Evolutionary conservation across 176 grass and related monocot species (phyloP).

Genomic region (Lolium rigidum): DNA sequence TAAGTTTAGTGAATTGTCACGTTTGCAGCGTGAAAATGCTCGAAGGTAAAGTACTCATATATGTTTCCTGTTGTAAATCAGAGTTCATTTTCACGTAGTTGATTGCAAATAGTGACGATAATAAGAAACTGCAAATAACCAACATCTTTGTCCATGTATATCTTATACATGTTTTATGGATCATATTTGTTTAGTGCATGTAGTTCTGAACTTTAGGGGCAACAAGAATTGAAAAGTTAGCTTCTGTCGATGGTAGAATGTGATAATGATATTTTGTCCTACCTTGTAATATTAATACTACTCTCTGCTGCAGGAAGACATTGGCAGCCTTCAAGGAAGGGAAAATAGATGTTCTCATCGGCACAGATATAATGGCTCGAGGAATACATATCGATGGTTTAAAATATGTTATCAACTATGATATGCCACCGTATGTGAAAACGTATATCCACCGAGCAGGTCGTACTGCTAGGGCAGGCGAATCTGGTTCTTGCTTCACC

Average conservation of each 20-base stretch:
- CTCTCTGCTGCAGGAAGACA: constrained; percentile 66
- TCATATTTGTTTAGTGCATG: constrained; percentile 6
- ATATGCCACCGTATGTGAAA: constrained; percentile 87
- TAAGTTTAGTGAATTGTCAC: constrained; percentile 87
- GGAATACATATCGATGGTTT: constrained; percentile 97
- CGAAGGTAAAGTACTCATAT: constrained; percentile 64
- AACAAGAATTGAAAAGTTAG: background rate
- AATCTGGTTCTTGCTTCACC: constrained; percentile 90
- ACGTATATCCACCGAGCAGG: constrained; percentile 91
- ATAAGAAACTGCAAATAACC: constrained; percentile 21
- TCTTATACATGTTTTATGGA: background rate
- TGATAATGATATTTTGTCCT: background rate
- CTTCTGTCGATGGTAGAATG: constrained; percentile 13
- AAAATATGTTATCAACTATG: constrained; percentile 93
- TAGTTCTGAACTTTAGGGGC: constrained; percentile 24
- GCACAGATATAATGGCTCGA: constrained; percentile 94
- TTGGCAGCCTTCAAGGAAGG: constrained; percentile 89
- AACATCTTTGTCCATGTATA: background rate
- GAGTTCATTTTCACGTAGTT: background rate
- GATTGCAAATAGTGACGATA: background rate
- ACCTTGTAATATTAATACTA: constrained; percentile 20
- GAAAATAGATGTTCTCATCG: constrained; percentile 78
- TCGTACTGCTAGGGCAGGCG: constrained; percentile 79
- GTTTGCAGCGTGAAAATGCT: constrained; percentile 72
- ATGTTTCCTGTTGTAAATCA: constrained; percentile 1